Conservation (phyloP, 306 rosid species). For the Quercus robur region DNA sequence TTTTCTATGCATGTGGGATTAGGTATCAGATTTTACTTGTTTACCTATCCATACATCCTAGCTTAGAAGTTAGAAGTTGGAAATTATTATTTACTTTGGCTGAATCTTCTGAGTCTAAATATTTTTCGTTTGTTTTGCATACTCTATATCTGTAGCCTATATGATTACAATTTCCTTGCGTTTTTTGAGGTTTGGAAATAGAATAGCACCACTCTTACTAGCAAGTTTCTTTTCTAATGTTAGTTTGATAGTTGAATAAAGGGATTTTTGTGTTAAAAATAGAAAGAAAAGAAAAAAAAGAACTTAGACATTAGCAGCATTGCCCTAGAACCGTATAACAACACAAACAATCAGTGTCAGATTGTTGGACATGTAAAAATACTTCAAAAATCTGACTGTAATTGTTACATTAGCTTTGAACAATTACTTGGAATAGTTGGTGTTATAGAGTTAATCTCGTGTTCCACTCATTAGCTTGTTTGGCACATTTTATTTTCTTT, state of each 20-base stretch:
- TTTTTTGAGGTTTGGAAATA: no score
- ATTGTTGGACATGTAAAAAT: neutral
- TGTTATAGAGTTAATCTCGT: neutral
- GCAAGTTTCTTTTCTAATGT: no score
- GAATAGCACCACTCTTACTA: no score
- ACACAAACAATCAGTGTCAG: neutral
- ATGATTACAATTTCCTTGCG: no score
- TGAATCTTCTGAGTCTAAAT: neutral
- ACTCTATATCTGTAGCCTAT: no score
- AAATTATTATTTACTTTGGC: neutral
- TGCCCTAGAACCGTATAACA: neutral
- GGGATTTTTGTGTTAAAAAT: neutral
- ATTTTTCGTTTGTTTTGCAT: no score
- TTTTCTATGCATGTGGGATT: neutral
- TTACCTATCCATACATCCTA: neutral
- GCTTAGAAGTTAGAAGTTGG: neutral
- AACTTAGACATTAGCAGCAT: neutral
- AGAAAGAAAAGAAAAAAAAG: neutral
- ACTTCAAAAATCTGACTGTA: neutral
- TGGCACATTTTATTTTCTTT: neutral
- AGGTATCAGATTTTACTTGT: neutral
- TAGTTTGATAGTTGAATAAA: no score
- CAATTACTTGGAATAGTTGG: neutral
- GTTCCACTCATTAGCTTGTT: neutral
- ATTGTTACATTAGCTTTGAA: neutral